Evolutionary conservation across 495 filamentous ascomycete genomes (phyloP), one percentile per base, ranked within the genome.

Genomic region (Gamarada debralockiae): DNA sequence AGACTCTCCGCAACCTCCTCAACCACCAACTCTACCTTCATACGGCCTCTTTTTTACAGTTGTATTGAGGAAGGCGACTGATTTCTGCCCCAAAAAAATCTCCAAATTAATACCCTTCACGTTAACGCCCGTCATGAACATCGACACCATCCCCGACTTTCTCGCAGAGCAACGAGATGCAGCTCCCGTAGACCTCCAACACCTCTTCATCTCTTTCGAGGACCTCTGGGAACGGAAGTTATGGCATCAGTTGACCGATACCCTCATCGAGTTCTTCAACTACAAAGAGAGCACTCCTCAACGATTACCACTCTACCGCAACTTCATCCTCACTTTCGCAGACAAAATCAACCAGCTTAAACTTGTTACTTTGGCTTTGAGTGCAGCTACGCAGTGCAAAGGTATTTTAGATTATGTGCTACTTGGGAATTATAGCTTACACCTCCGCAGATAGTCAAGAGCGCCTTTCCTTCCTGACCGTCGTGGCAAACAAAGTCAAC

Each of bases 291-390:
- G 90, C 70, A 85, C 80, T 36, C 77, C 82, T 37, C 90, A 95
- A 70, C 83, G 93, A 61, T 80, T 97, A 73, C 75, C 83, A 45
- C 81, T 97, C 68, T 99, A 91, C 78, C 87, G 92, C 70, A 84
- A 80, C 63, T 99, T 99, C 75, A 86, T 99, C 68, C 81, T 91
- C 67, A 92, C 86, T 70, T 99, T 99, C 65, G 86, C 90, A 52
- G 90, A 95, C 60, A 96, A 93, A 79, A 96, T 97, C 78, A 99
- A 97, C 74, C 91, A 97, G 73, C 82, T 97, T 38, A 96, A 96
- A 77, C 87, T 97, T 50, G 95, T 97, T 58, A 81, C 84, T 53
- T 73, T 99, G 48, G 95, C 90, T 4, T 76, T 97, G 65, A 83
- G 85, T 68, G 86, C 93, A 22, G 87, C 90, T 39, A 80, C 85